Base-by-base conservation (phyloP, 1,284 basidiomycete species). In the Wallemia ichthyophaga region DNA sequence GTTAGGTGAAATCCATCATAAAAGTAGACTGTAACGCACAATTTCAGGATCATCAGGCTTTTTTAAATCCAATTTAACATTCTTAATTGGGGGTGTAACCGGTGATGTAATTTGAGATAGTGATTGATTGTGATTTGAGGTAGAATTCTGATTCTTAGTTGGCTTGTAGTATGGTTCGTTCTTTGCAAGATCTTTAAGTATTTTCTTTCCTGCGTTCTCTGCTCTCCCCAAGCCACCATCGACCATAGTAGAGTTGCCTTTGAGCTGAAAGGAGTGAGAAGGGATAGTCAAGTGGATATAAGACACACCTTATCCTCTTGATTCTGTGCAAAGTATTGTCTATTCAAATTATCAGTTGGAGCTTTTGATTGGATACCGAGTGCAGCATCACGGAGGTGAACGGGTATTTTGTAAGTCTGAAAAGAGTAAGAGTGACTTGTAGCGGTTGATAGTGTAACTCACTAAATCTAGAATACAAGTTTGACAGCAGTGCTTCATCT, bases 401-500 rank as follows among this genome's bases (percentile, higher is more conserved):
- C 91, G 1, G 94, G 94, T 56, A 99, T 73, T 19, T 87, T 87
- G 65, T 89, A 99, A 48, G 37, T 48, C 70, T 96, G 89, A 19
- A 72, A 23, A 55, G 17, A 57, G n/a, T n/a, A 27, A 15, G 28
- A n/a, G 55, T n/a, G 15, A 56, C 2, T 19, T 15, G 33, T 58
- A 56, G 1, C 28, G n/a, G 17, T 9, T 32, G 9, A 21, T 9
- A 1, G 60, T 13, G 54, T 19, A 1, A 2, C 55, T 31, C 9
- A 31, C 69, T 61, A 92, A 76, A 69, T 99, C 94, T 31, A 99
- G 75, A 26, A 99, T 74, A 70, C 94, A 98, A 0, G 91, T 96
- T 72, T 98, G 94, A 73, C 94, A 99, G 53, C 94, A 85, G 67
- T 98, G 95, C 76, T 96, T 95, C 65, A 95, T 83, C 74, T 95